Evolutionary conservation across 129 eudicot genomes (phyloP).

Genomic region (Deinandra increscens): DNA sequence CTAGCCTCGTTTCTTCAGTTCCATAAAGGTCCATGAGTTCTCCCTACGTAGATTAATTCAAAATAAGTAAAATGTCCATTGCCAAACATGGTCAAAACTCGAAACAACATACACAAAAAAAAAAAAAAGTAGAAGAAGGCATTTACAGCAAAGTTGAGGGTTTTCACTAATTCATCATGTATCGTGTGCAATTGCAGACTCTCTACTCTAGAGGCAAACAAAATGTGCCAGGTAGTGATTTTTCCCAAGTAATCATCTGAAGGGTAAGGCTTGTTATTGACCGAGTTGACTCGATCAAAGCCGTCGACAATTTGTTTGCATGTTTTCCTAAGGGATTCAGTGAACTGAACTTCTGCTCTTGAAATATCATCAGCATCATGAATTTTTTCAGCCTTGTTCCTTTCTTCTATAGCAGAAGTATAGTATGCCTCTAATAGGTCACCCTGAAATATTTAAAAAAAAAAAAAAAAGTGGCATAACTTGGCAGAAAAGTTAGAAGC

Average conservation of each 20-base stretch:
- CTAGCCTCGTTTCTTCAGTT: constrained; percentile 23
- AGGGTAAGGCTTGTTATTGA: constrained; percentile 32
- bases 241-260: constrained; percentile 45
- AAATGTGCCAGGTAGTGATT: constrained; percentile 46
- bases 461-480: background rate
- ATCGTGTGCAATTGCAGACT: constrained; percentile 50
- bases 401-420: constrained; percentile 33
- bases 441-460: constrained; percentile 49
- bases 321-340: constrained; percentile 40
- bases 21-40: constrained; percentile 38
- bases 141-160: constrained; percentile 62
- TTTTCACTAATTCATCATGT: constrained; percentile 45
- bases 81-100: background rate
- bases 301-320: constrained; percentile 36
- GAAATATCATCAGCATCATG: constrained; percentile 14
- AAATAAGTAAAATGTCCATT: background rate
- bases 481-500: background rate
- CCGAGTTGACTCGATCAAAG: constrained; percentile 38
- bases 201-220: constrained; percentile 44
- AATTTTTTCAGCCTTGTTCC: constrained; percentile 21
- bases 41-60: constrained; percentile 43
- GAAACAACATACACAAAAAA: background rate
- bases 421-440: constrained; percentile 36
- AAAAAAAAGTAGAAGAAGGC: background rate
- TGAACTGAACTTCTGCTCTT: constrained; percentile 40